These are phyloP conservation scores for Bocquillonia castaneifolia DNA, from an alignment of 441 rosid genomes.

Conservation along the genomic window DNA sequence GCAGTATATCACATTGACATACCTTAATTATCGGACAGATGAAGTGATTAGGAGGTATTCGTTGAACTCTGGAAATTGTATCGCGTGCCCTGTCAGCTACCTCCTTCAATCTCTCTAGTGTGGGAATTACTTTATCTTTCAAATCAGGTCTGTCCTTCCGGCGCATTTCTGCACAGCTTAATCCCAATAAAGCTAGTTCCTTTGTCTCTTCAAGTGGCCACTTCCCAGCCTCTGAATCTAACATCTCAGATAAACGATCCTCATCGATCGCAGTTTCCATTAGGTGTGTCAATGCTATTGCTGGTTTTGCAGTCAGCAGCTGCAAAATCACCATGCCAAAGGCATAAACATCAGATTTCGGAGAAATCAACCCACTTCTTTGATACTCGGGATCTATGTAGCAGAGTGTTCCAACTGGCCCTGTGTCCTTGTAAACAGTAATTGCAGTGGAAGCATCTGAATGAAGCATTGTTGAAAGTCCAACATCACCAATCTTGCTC, in stretches of 20 bases:
- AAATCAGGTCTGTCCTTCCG: constrained; percentile 78
- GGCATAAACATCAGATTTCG: constrained; percentile 81
- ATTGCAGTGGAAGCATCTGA: constrained; percentile 34
- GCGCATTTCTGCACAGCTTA: constrained; percentile 70
- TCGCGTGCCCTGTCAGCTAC: constrained; percentile 40
- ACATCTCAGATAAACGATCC: constrained; percentile 38
- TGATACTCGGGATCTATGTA: constrained; percentile 91
- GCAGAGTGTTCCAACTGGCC: constrained; percentile 76
- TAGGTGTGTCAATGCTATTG: constrained; percentile 55
- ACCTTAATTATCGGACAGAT: constrained; percentile 85
- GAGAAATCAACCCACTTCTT: constrained; percentile 65
- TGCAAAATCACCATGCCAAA: constrained; percentile 80
- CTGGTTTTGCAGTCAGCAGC: constrained; percentile 76
- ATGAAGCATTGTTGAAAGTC: constrained; percentile 63
- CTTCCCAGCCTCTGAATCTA: constrained; percentile 69
- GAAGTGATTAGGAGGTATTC: constrained; percentile 59
- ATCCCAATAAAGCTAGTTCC: constrained; percentile 64
- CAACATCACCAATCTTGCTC: constrained; percentile 91
- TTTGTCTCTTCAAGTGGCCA: constrained; percentile 76
- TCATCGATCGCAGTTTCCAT: constrained; percentile 66
- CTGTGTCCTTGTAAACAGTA: constrained; percentile 48
- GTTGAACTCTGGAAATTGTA: constrained; percentile 21
- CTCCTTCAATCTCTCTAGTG: constrained; percentile 56
- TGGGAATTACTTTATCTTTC: constrained; percentile 65
- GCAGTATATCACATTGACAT: background rate